phyloP scores from a whole-genome alignment of 192 early-diverging fungal species.

The Backusella australiensis region DNA sequence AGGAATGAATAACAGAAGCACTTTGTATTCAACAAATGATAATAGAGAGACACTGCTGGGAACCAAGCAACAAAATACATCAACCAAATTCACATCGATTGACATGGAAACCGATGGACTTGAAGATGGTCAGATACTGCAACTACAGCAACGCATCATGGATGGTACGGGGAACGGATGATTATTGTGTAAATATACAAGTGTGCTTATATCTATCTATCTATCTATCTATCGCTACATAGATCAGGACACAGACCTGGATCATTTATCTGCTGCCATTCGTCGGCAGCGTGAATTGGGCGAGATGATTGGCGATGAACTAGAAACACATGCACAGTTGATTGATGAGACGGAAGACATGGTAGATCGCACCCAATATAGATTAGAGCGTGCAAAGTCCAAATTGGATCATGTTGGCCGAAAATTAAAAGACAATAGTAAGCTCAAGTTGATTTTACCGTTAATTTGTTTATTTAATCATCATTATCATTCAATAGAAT shows the following conservation, averaged over 20 bases:
- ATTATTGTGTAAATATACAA: not conserved
- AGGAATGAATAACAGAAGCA: not conserved
- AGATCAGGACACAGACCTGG: conserved; percentile 80
- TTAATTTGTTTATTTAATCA: not conserved
- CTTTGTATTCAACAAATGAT: too few relatives aligned
- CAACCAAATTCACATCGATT: not conserved
- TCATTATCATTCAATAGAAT: conserved; percentile 23
- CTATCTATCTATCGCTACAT: not conserved
- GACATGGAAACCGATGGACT: conserved; percentile 44
- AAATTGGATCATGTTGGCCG: conserved; percentile 50
- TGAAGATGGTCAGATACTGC: conserved; percentile 49
- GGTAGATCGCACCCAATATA: conserved; percentile 54
- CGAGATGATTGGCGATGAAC: conserved; percentile 69
- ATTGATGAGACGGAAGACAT: conserved; percentile 70
- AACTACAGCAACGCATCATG: conserved; percentile 64
- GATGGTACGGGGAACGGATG: conserved; percentile 39
- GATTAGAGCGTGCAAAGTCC: conserved; percentile 44
- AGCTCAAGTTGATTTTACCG: conserved; percentile 9
- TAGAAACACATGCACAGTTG: conserved; percentile 66
- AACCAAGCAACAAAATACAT: not conserved
- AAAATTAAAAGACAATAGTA: conserved; percentile 54
- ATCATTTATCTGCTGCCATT: conserved; percentile 58
- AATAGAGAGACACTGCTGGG: not conserved
- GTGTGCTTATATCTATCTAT: too few relatives aligned
- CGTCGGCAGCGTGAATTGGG: conserved; percentile 71